Base-by-base conservation (phyloP, 2,329 filamentous ascomycete genomes). In the Onygenales sp. region DNA sequence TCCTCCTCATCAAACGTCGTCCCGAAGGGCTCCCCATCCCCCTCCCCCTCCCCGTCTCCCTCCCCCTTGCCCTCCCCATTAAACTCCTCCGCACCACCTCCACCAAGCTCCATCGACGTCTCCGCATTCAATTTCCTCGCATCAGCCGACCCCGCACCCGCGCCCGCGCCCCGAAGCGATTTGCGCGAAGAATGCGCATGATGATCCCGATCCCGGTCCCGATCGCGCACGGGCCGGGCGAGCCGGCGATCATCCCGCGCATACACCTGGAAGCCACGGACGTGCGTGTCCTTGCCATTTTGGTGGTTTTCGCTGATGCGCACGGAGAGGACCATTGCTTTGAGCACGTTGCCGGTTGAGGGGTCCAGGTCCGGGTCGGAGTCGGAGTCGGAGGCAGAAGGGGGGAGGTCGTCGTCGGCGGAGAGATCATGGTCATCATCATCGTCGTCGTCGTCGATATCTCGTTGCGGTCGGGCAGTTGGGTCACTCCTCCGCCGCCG, bases 241-340 rank as follows among this genome's bases (percentile, higher is more conserved):
- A 64, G 63, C 0, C 67, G 65, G 44, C 60, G 65, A 47, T 74
- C 71, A 55, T 77, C 74, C 33, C 65, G 67, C 11, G 81, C 78
- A 63, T 84, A 98, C 8, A 97, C 86, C 73, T 95, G 94, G 68
- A 98, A 80, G 2, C 90, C 92, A 13, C 93, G 81, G 27, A 98
- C 80, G 75, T 98, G 93, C n/a, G 93, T 98, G 67, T 98, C 93
- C 69, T 98, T 98, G 58, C 93, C 93, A 68, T 98, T 98, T 72
- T 98, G 93, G 68, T 98, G 93, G 65, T 98, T 98, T 73, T 97
- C 93, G 50, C 92, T 80, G 48, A 98, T 85, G 60, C 87, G 84
- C 64, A 97, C 84, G 69, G 97, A 91, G 32, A 98, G 78, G 33
- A 97, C 82, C 73, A 92, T 95, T 13, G 88, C 90, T 56, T 91